A percentile compares a stretch with the other conserved stretches of the same genome.
phyloP scores from a whole-genome alignment of 805 yeast species.

The Starmerella floricola region DNA sequence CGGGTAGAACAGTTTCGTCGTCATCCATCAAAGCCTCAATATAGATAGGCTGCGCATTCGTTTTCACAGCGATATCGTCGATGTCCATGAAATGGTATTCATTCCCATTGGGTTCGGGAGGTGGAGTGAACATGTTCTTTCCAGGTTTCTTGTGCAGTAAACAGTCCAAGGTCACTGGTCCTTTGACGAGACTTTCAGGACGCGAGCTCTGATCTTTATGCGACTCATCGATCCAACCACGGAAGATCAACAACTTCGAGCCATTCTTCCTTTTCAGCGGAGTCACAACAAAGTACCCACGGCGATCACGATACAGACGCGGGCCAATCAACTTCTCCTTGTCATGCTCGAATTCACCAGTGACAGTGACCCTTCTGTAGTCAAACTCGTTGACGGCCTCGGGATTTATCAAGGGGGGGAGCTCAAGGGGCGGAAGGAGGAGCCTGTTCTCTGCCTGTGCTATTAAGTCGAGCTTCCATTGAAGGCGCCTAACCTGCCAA shows the following conservation, averaged over 20 bases:
- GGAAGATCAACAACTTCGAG: slow-evolving; percentile 63
- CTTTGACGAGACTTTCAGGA: slow-evolving; percentile 60
- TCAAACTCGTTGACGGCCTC: slow-evolving; percentile 62
- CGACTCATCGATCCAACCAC: slow-evolving; percentile 82
- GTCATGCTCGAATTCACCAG: slow-evolving; percentile 69
- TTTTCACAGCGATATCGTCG: slow-evolving; percentile 59
- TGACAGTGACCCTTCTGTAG: slow-evolving; percentile 62
- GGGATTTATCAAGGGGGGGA: slow-evolving; percentile 49
- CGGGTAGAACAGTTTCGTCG: slow-evolving; percentile 29
- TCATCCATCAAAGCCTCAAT: slow-evolving; percentile 57
- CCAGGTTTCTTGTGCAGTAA: slow-evolving; percentile 56
- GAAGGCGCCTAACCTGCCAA: slow-evolving; percentile 79
- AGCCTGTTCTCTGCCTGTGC: slow-evolving; percentile 73
- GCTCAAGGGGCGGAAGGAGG: slow-evolving; percentile 55
- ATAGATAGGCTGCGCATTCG: slow-evolving; percentile 60
- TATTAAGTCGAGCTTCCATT: slow-evolving; percentile 79
- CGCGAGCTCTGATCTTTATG: slow-evolving; percentile 41
- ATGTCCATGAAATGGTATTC: slow-evolving; percentile 73
- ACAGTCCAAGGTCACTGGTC: slow-evolving; percentile 60
- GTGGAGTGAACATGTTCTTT: slow-evolving; percentile 58
- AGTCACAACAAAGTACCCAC: slow-evolving; percentile 69
- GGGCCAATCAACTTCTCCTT: slow-evolving; percentile 92
- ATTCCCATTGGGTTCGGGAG: slow-evolving; percentile 52
- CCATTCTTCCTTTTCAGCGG: slow-evolving; percentile 76
- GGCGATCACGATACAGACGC: slow-evolving; percentile 52